A percentile compares a stretch with the other conserved stretches of the same genome.
These are phyloP conservation scores for Kluyveromyces marxianus DNA, from an alignment of 1,139 yeast genomes.

Conservation along the genomic window DNA sequence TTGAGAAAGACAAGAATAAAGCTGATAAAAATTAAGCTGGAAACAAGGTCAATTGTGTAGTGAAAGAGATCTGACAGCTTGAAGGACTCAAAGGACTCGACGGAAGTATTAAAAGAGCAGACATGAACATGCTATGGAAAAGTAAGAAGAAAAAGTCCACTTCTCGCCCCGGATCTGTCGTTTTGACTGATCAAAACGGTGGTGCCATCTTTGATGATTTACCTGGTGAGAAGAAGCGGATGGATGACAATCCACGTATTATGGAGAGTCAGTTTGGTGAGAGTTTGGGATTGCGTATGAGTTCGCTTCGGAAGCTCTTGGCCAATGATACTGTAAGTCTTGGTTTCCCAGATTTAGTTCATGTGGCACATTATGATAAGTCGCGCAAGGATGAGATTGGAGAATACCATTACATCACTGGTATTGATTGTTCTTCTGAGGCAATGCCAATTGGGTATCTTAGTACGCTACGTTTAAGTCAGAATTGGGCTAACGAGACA, in stretches of 20 bases:
- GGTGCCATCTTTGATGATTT: constrained; percentile 4
- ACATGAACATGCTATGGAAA: constrained; percentile 8
- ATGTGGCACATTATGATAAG: constrained; percentile 42
- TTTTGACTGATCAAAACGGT: constrained; percentile 2
- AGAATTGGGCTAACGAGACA: constrained; percentile 13
- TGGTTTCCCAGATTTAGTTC: constrained; percentile 91
- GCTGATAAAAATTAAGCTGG: too few relatives aligned
- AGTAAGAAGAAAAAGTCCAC: constrained; percentile 6
- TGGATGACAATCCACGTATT: constrained; percentile 18
- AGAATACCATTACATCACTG: constrained; percentile 42
- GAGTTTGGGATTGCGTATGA: constrained; percentile 21
- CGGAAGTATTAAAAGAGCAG: not conserved
- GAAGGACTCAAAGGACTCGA: not conserved
- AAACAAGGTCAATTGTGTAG: too few relatives aligned
- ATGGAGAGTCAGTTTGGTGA: constrained; percentile 25
- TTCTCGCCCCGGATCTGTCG: constrained; percentile 2
- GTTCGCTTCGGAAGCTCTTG: constrained; percentile 15
- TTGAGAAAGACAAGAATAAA: too few relatives aligned
- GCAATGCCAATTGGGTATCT: constrained; percentile 65
- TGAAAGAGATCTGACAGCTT: not conserved
- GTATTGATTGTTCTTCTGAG: constrained; percentile 52
- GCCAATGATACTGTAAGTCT: constrained; percentile 30
- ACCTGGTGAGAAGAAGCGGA: constrained; percentile 5
- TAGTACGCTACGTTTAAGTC: constrained; percentile 58
- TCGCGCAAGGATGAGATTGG: constrained; percentile 37